A percentile compares a stretch with the other conserved stretches of the same genome.
phyloP scores from a whole-genome alignment of 805 yeast genomes.

The Yarrowia alimentaria region DNA sequence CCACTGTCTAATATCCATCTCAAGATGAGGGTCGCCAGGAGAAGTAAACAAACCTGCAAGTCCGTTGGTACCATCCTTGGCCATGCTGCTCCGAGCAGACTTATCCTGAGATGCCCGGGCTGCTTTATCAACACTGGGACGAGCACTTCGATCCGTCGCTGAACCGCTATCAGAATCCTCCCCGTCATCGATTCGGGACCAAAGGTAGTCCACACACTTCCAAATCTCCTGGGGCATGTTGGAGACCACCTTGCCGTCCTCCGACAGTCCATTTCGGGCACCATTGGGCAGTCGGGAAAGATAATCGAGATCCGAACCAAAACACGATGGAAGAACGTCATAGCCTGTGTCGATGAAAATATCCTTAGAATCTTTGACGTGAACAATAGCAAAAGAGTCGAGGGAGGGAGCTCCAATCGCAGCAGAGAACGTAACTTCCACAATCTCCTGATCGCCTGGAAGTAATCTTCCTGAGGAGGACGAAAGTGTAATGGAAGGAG shows the following conservation, averaged over 20 bases:
- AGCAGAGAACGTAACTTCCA: conserved; percentile 11
- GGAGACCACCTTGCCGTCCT: conserved; percentile 28
- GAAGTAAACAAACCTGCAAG: conserved; percentile 28
- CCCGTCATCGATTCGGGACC: conserved; percentile 32
- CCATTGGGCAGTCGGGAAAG: conserved; percentile 34
- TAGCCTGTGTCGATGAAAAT: conserved; percentile 36
- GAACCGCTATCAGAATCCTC: too few relatives aligned
- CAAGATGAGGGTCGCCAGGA: conserved; percentile 33
- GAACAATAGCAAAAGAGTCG: conserved; percentile 33
- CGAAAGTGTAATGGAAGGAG: conserved; percentile 26
- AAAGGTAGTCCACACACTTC: conserved; percentile 41
- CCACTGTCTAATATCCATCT: conserved; percentile 39
- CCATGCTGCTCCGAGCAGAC: too few relatives aligned
- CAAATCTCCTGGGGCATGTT: conserved; percentile 41
- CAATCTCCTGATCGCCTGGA: conserved; percentile 14
- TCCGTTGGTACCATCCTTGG: too few relatives aligned
- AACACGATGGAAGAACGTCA: conserved; percentile 37
- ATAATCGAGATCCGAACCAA: conserved; percentile 38
- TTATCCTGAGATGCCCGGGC: too few relatives aligned
- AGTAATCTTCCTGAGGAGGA: background rate
- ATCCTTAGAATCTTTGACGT: conserved; percentile 39
- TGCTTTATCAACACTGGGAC: conserved; percentile 23
- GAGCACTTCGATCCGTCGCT: conserved; percentile 34
- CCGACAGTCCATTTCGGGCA: conserved; percentile 31
- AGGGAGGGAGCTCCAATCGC: conserved; percentile 4